These are phyloP conservation scores for Physcia stellaris DNA, from an alignment of 495 filamentous ascomycete genomes.

Conservation along the genomic window DNA sequence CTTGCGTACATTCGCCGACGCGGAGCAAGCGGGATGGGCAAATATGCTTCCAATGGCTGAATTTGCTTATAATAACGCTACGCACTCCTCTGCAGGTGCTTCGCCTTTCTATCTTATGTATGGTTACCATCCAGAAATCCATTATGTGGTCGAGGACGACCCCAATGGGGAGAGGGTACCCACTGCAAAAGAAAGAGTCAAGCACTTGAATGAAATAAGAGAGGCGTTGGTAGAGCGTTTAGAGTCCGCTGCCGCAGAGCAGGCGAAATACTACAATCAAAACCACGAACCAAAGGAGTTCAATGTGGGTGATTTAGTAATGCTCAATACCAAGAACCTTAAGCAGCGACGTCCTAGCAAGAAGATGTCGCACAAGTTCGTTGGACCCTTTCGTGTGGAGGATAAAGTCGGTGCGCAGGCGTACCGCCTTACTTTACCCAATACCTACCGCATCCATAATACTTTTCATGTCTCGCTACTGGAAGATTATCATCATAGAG, in stretches of 20 bases:
- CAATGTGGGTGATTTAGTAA: neutral
- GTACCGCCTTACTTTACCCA: neutral
- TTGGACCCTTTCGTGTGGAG: neutral
- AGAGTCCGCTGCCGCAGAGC: too few species aligned
- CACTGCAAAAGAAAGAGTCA: too few species aligned
- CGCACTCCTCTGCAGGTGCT: too few species aligned
- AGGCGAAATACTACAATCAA: too few species aligned
- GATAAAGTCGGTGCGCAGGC: neutral
- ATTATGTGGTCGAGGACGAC: too few species aligned
- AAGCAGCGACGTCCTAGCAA: neutral
- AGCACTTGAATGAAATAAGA: too few species aligned
- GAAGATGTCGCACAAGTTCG: neutral
- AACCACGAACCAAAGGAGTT: neutral
- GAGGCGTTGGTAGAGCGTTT: too few species aligned
- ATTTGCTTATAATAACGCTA: too few species aligned
- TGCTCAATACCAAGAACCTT: conserved; percentile 2
- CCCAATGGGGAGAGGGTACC: too few species aligned
- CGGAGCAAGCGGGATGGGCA: conserved; percentile 12
- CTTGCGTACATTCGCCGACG: conserved; percentile 12
- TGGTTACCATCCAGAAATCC: too few species aligned
- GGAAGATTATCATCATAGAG: too few species aligned
- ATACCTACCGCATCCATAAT: neutral
- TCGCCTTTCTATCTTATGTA: too few species aligned
- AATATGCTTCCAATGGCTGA: conserved; percentile 6
- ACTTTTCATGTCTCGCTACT: conserved; percentile 1